Conservation (phyloP, 176 grass and related monocot genomes). For the Rhynchospora breviuscula region DNA sequence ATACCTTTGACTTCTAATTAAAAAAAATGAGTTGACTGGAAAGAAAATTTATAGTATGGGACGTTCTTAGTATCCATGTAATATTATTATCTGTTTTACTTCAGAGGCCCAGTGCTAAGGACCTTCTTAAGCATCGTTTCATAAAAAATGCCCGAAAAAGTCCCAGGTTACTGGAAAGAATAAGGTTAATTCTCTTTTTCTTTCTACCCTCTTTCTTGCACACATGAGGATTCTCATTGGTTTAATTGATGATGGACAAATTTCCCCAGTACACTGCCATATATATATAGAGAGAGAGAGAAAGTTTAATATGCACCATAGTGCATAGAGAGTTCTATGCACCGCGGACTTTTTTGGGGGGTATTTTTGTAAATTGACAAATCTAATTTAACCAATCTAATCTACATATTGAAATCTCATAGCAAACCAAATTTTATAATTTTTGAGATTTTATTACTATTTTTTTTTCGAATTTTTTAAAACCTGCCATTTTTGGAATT, state of each 20-base stretch:
- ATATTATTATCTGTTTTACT: constrained; percentile 32
- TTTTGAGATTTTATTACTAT: too few species aligned
- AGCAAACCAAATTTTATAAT: too few species aligned
- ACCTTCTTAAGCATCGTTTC: constrained; percentile 94
- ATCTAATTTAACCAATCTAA: too few species aligned
- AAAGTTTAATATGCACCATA: too few species aligned
- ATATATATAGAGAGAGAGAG: too few species aligned
- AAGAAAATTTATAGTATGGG: background rate
- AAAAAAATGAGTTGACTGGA: background rate
- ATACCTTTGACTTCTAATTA: background rate
- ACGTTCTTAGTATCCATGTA: constrained; percentile 6
- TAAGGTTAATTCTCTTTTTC: constrained; percentile 43
- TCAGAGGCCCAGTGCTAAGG: constrained; percentile 94
- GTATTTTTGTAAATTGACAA: too few species aligned
- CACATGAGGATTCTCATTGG: background rate
- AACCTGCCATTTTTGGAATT: too few species aligned
- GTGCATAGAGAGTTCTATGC: too few species aligned
- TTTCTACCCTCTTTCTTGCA: background rate
- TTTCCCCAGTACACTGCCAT: background rate
- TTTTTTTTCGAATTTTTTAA: too few species aligned
- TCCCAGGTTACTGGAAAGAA: constrained; percentile 92
- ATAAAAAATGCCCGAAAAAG: constrained; percentile 93
- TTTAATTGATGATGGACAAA: background rate
- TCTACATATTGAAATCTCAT: too few species aligned
- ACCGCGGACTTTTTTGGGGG: too few species aligned